Evolutionary conservation across 805 yeast genomes (phyloP), one percentile per base, ranked within the genome.

Genomic region (Yarrowia porcina): DNA sequence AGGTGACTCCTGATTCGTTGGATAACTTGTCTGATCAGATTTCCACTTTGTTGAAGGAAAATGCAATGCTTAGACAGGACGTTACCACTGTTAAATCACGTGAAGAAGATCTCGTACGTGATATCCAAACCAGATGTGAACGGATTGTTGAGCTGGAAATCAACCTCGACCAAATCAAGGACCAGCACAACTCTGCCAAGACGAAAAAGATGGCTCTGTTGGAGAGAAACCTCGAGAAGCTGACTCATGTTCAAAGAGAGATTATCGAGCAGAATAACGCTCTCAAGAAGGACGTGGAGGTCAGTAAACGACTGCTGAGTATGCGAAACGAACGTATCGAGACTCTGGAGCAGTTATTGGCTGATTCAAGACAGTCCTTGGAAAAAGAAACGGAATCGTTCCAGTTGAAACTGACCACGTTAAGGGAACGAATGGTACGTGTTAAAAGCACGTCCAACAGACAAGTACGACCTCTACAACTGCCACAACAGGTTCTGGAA

Each of bases 241-340:
- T 88, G 65, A 78, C 82, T 18, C 76, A 75, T n/a, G 85, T 85
- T 63, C 78, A 87, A 62, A 79, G 79, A 57, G 88, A 87, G 65
- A 80, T 86, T 32, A 87, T 85, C 65, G 72, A 77, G n/a, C 86
- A 85, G 69, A 88, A 88, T 69, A 73, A 78, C 30, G 76, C 80
- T 56, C 73, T 88, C 33, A 77, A 82, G 57, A 82, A 79, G 67
- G 90, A 87, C 67, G 75, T 86, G 18, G 76, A 77, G 27, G 76
- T 84, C 4, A 77, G 83, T 39, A 83, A 83, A 64, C 79, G 82
- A 65, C 79, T 87, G 64, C 80, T 86, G 30, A 85, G 82, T 18
- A 74, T 83, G 17, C 79, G 90, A 62, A 82, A 82, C 64, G 78
- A 77, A 60, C 78, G 87, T 54, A 86, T 88, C 54, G 76, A 77